Conservation (phyloP, 306 rosid species). For the Betula pendula region DNA sequence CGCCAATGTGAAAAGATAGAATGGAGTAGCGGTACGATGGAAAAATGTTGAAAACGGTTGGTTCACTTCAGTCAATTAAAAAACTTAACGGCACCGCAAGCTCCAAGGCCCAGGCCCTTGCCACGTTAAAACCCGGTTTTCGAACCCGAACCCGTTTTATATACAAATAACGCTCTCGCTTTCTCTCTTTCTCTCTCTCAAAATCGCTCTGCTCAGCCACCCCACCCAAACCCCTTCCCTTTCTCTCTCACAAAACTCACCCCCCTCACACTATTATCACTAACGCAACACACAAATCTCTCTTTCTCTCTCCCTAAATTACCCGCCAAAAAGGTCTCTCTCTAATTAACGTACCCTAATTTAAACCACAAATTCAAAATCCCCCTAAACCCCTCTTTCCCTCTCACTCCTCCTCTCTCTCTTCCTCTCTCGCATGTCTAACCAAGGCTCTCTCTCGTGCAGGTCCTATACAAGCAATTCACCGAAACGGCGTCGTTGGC, state of each 20-base stretch:
- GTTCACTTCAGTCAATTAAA: no score
- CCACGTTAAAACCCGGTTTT: not conserved
- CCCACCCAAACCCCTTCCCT: not conserved
- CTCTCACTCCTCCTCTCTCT: not conserved
- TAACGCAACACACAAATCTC: not conserved
- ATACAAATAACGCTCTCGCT: not conserved
- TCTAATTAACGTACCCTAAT: constrained; percentile 5
- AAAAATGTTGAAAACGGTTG: no score
- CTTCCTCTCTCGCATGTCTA: constrained; percentile 4
- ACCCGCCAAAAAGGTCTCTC: constrained; percentile 40
- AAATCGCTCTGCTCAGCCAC: constrained; percentile 23
- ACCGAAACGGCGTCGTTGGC: constrained; percentile 11
- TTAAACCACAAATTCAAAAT: constrained; percentile 18
- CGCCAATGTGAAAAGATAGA: no score
- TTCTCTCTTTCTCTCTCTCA: not conserved
- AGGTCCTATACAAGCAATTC: not conserved
- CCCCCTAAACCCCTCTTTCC: not conserved
- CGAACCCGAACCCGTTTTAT: not conserved
- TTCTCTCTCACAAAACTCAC: constrained; percentile 6
- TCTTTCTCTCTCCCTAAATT: not conserved
- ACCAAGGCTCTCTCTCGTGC: constrained; percentile 2
- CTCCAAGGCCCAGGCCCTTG: no score
- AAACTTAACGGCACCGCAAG: no score
- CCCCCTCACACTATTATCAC: not conserved
- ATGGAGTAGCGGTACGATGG: no score